A percentile compares a stretch with the other conserved stretches of the same genome.
phyloP scores from a whole-genome alignment of 2,329 filamentous ascomycete species.

The Pseudodiploospora longispora region DNA sequence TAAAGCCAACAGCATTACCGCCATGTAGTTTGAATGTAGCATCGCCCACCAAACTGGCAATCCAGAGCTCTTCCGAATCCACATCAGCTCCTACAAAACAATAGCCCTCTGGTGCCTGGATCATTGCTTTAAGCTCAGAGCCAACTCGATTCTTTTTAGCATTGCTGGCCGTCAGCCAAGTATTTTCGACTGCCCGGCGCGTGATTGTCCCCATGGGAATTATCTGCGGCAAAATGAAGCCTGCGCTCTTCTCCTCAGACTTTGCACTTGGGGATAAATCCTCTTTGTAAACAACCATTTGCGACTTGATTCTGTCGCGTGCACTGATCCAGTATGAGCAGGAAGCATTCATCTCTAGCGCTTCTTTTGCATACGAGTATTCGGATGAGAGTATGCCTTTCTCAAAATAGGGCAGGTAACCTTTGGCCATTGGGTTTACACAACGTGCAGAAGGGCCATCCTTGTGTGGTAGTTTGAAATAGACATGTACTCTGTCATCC shows the following conservation, averaged over 20 bases:
- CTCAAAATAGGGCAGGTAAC: constrained; percentile 86
- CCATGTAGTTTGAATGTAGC: constrained; percentile 92
- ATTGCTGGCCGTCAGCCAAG: constrained; percentile 96
- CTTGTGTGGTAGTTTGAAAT: constrained; percentile 95
- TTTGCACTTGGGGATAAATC: constrained; percentile 33
- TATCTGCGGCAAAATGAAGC: constrained; percentile 88
- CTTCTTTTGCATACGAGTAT: constrained; percentile 84
- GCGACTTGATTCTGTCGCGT: constrained; percentile 83
- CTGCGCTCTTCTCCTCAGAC: constrained; percentile 27
- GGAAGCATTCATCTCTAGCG: constrained; percentile 95
- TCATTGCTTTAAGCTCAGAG: constrained; percentile 95
- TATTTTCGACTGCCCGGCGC: constrained; percentile 88
- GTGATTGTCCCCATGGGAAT: constrained; percentile 99
- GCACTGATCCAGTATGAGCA: constrained; percentile 99
- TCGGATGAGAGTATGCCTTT: constrained; percentile 80
- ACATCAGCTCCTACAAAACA: constrained; percentile 95
- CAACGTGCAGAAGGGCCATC: constrained; percentile 83
- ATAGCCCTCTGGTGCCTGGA: constrained; percentile 83
- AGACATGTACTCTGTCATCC: constrained; percentile 57
- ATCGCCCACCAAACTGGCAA: constrained; percentile 89
- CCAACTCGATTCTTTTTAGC: constrained; percentile 94
- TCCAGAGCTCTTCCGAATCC: constrained; percentile 96
- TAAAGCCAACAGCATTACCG: constrained; percentile 95
- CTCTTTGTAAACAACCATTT: constrained; percentile 83
- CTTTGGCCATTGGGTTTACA: constrained; percentile 80